Evolutionary conservation across 2,329 filamentous ascomycete species (phyloP), one percentile per base, ranked within the genome.

Genomic region (Hypoxylon sp.): DNA sequence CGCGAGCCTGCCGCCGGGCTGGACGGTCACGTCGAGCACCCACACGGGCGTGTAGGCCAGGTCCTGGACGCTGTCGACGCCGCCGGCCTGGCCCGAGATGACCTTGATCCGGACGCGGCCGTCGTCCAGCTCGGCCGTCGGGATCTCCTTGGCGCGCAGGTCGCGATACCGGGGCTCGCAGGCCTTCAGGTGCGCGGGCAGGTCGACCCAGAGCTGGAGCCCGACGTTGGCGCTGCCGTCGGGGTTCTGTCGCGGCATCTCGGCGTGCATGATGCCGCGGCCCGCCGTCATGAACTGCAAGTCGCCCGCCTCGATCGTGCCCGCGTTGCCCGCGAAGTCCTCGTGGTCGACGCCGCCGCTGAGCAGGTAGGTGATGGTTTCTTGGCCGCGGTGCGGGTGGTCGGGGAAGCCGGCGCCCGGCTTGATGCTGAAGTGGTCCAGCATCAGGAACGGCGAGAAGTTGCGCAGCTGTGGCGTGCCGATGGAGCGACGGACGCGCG

Each of bases 261-360:
- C 93, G 26, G 92, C 90, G 72, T 97, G 94, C 71, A 97, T 89
- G 64, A 97, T 95, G 30, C 93, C 93, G 13, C 81, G 78, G 3
- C 93, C 93, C 1, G 93, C 93, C 0, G 93, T 97, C 94, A 97
- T 97, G 79, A 97, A 97, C 69, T 97, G 93, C 36, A 97, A 75
- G 69, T 97, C 93, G n/a, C 93, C 93, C 0, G 88, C 74, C 54
- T 87, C 80, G 62, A 97, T 90, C 3, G 89, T 94, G 50, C 93
- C 94, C 38, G 81, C 81, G 75, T 71, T 60, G 40, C 68, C 68
- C 8, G 68, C 68, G 29, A 70, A 71, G 51, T 71, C 68, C 43
- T 70, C 68, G 52, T 71, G 68, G 51, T 70, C 63, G 16, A 71
- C 65, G 12, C 25, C 90, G 59, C 93, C 93, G 9, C 81, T 75